A percentile compares a stretch with the other conserved stretches of the same genome.
These are phyloP conservation scores for Olyra latifolia DNA, from an alignment of 176 grass and related monocot genomes.

Conservation along the genomic window DNA sequence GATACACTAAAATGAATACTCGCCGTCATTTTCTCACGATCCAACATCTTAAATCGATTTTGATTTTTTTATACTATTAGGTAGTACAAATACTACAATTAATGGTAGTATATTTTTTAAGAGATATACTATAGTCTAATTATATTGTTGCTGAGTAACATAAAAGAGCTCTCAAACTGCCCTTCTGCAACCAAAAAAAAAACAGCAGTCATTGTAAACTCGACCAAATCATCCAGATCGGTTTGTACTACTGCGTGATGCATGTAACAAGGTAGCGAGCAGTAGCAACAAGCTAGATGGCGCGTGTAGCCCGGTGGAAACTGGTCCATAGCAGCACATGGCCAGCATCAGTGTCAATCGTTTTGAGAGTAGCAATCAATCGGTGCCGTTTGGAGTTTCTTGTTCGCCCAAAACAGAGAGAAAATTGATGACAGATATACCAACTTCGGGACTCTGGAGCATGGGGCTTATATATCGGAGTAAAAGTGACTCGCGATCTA, in stretches of 20 bases:
- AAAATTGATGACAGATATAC: not conserved
- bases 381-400: constrained; percentile 9
- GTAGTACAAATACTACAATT: too few relatives aligned
- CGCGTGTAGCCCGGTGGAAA: not conserved
- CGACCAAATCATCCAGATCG: not conserved
- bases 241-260: not conserved
- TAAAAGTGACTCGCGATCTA: too few relatives aligned
- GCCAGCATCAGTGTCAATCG: constrained; percentile 10
- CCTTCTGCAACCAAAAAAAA: too few relatives aligned
- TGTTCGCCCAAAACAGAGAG: not conserved
- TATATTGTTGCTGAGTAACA: too few relatives aligned
- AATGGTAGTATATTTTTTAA: too few relatives aligned
- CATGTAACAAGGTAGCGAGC: not conserved
- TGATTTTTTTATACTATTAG: too few relatives aligned
- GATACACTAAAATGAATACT: too few relatives aligned
- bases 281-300: too few relatives aligned
- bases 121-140: too few relatives aligned
- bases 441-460: not conserved
- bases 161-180: too few relatives aligned
- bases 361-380: constrained; percentile 18
- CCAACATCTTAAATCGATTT: too few relatives aligned
- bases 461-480: not conserved
- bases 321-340: constrained; percentile 4
- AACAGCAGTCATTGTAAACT: not conserved
- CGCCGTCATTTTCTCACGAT: too few relatives aligned